phyloP scores from a whole-genome alignment of 805 yeast species.

The Candida jianshihensis region DNA sequence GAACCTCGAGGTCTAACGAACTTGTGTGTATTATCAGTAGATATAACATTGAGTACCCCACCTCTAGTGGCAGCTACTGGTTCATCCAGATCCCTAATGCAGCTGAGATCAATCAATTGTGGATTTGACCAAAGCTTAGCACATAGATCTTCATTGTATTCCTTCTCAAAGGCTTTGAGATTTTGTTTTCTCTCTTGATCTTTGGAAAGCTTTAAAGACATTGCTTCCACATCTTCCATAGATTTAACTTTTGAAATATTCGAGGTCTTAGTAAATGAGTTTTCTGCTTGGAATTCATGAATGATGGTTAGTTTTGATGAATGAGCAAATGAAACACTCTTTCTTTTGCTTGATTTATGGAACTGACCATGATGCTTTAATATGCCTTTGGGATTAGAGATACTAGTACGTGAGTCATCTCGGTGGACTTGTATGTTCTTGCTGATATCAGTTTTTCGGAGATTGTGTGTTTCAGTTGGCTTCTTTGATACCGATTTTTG shows the following conservation, averaged over 20 bases:
- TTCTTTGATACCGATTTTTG: no score
- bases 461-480: no score
- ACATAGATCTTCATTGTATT: neutral
- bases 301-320: no score
- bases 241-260: neutral
- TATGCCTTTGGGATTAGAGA: no score
- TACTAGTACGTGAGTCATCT: no score
- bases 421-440: no score
- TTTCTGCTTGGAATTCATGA: neutral
- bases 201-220: neutral
- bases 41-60: neutral
- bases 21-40: constrained; percentile 4
- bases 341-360: no score
- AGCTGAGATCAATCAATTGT: neutral
- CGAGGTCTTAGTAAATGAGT: no score
- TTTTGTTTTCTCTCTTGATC: neutral
- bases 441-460: no score
- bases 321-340: no score
- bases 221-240: constrained; percentile 3
- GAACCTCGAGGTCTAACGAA: neutral
- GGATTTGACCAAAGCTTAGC: neutral
- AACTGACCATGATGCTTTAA: no score
- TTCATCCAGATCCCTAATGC: neutral
- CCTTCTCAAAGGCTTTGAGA: neutral
- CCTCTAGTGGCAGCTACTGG: constrained; percentile 1